These are phyloP conservation scores for Trametes sanguinea DNA, from an alignment of 768 basidiomycete genomes.

Conservation along the genomic window DNA sequence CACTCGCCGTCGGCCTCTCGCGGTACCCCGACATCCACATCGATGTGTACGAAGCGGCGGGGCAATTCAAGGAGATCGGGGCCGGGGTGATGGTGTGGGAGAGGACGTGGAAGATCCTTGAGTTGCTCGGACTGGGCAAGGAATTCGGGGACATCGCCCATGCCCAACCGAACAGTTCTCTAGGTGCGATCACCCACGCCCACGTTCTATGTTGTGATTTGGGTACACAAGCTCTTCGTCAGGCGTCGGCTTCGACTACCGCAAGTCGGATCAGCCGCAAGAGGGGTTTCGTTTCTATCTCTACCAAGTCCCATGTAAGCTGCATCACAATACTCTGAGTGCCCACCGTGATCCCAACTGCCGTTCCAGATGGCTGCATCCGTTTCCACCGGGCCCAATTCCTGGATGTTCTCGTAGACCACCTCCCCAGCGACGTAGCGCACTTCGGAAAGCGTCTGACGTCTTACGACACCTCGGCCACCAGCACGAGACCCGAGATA, in stretches of 20 bases:
- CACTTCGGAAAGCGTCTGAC: constrained; percentile 36
- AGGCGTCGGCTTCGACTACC: constrained; percentile 50
- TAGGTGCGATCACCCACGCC: constrained; percentile 12
- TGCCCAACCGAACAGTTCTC: constrained; percentile 25
- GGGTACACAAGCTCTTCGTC: background rate
- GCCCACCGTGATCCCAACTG: background rate
- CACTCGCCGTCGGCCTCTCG: constrained; percentile 33
- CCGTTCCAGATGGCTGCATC: constrained; percentile 33
- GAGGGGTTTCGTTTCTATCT: constrained; percentile 44
- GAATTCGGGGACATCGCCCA: constrained; percentile 30
- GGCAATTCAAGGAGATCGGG: constrained; percentile 50
- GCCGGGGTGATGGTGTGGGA: constrained; percentile 42
- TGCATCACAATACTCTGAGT: background rate
- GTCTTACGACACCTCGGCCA: constrained; percentile 20
- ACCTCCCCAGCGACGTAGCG: constrained; percentile 28
- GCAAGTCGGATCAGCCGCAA: constrained; percentile 42
- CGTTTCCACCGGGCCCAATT: constrained; percentile 53
- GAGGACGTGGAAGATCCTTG: constrained; percentile 32
- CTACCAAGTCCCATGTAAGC: constrained; percentile 44
- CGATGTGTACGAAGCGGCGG: constrained; percentile 39
- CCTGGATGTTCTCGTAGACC: constrained; percentile 43
- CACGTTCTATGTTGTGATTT: background rate
- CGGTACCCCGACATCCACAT: constrained; percentile 30
- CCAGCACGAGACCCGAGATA: background rate
- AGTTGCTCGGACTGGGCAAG: constrained; percentile 29